Conservation (phyloP, 352 stramenopile genomes). For the Pythium utonaiense region DNA sequence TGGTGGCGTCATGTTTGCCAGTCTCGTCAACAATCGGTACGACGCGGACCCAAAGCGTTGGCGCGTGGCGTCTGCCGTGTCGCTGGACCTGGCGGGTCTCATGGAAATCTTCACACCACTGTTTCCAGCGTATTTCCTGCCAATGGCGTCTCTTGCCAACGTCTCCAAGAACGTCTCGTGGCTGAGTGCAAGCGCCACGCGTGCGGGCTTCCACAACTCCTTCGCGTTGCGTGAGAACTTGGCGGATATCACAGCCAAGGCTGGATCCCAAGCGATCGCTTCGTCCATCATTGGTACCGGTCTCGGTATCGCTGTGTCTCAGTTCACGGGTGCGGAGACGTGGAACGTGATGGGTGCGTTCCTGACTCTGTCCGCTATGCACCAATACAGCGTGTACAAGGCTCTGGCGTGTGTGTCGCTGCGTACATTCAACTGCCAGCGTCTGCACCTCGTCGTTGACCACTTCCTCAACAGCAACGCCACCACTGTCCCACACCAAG, state of each 20-base stretch:
- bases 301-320: constrained; percentile 60
- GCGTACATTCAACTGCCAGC: constrained; percentile 66
- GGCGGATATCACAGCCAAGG: constrained; percentile 95
- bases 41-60: constrained; percentile 94
- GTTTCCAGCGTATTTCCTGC: constrained; percentile 82
- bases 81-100: constrained; percentile 88
- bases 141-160: constrained; percentile 87
- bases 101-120: constrained; percentile 90
- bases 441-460: constrained; percentile 47
- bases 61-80: constrained; percentile 87
- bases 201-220: constrained; percentile 93
- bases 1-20: constrained; percentile 93
- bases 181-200: constrained; percentile 91
- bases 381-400: constrained; percentile 61
- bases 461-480: constrained; percentile 36
- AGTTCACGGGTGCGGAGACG: constrained; percentile 50
- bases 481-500: constrained; percentile 14
- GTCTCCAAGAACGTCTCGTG: constrained; percentile 96
- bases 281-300: constrained; percentile 85
- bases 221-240: constrained; percentile 90
- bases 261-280: constrained; percentile 92
- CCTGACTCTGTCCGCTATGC: constrained; percentile 38
- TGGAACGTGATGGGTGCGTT: constrained; percentile 52
- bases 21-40: constrained; percentile 90
- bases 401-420: constrained; percentile 56